These are phyloP conservation scores for Melaleuca quinquenervia DNA, from an alignment of 345 rosid genomes.

Conservation along the genomic window DNA sequence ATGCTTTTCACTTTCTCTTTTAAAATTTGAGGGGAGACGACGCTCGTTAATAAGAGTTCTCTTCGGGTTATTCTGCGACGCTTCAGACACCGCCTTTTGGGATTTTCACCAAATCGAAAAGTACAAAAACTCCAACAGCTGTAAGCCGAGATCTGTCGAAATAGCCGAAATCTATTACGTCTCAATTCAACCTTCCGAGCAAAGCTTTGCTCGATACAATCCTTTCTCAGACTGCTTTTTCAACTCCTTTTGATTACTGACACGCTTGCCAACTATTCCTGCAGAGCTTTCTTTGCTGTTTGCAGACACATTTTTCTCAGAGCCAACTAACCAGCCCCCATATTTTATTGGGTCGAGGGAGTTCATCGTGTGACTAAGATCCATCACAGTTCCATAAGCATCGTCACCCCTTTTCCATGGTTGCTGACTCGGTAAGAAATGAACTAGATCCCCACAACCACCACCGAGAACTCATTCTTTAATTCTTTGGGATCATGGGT, in stretches of 20 bases:
- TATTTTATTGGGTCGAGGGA: neutral
- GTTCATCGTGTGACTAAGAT: neutral
- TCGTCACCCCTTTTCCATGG: neutral
- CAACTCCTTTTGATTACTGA: constrained; percentile 16
- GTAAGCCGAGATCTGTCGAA: neutral
- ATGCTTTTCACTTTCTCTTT: neutral
- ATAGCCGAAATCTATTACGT: neutral
- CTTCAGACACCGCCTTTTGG: neutral
- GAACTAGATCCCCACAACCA: neutral
- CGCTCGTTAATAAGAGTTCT: neutral
- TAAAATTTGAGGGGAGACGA: constrained; percentile 33
- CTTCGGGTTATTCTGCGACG: neutral
- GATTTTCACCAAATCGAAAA: neutral
- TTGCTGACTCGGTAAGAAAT: neutral
- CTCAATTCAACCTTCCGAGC: neutral
- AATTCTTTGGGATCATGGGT: neutral
- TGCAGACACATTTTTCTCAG: neutral
- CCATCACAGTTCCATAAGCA: neutral
- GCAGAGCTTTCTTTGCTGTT: constrained; percentile 50
- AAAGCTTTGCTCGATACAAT: constrained; percentile 13
- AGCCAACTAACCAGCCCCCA: neutral
- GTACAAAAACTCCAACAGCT: neutral
- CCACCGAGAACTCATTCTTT: neutral
- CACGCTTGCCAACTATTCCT: constrained; percentile 71
- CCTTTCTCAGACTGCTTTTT: constrained; percentile 22